Conservation (phyloP, 441 rosid species). For the Erodium chrysanthum region DNA sequence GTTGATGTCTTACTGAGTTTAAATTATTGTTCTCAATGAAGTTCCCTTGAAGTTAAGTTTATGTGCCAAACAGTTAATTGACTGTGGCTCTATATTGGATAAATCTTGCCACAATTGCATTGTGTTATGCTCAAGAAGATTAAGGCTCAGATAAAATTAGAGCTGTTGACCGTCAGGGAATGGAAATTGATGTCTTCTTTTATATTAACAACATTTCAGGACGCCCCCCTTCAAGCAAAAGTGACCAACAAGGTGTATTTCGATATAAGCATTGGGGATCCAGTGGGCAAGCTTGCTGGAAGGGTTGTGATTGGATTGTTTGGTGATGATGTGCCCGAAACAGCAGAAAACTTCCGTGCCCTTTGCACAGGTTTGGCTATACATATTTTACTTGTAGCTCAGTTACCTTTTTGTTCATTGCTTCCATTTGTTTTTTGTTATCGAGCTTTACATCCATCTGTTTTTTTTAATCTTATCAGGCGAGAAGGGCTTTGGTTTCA, state of each 20-base stretch:
- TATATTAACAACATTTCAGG: slow-evolving; percentile 29
- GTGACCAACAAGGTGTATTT: slow-evolving; percentile 82
- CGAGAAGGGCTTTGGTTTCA: slow-evolving; percentile 91
- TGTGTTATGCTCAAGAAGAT: background rate
- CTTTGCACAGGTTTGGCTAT: slow-evolving; percentile 64
- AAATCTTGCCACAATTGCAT: background rate
- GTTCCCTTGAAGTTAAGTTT: background rate
- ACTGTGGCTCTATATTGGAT: background rate
- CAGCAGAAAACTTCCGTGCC: slow-evolving; percentile 90
- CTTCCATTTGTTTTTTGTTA: background rate
- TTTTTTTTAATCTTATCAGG: slow-evolving; percentile 34
- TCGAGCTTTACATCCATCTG: background rate
- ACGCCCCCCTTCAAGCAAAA: slow-evolving; percentile 47
- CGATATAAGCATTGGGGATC: slow-evolving; percentile 85
- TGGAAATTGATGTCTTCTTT: background rate
- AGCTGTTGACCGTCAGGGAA: background rate
- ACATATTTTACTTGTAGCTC: background rate
- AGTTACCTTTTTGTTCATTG: background rate
- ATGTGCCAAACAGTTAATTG: background rate
- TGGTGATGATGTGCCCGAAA: slow-evolving; percentile 92
- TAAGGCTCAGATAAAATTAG: background rate
- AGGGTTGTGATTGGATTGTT: slow-evolving; percentile 83
- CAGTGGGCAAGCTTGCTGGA: slow-evolving; percentile 76
- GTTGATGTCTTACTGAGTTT: background rate
- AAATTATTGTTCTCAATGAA: background rate